Evolutionary conservation across 208 protist genomes (phyloP).

Genomic region (Jaenimonas drosophilae): DNA sequence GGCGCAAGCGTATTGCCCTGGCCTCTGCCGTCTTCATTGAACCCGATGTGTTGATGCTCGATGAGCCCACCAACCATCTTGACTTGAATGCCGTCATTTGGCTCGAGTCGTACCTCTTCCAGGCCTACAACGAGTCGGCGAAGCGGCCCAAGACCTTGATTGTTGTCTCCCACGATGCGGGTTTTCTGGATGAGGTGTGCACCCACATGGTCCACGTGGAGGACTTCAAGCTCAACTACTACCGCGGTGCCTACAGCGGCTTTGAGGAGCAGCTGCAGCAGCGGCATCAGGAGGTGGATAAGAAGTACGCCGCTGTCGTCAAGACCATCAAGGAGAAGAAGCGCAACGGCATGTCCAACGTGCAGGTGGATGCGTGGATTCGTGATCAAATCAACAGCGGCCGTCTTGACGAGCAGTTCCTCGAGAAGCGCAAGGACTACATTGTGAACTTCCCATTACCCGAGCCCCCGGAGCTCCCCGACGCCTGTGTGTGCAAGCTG

Average conservation of each 20-base stretch:
- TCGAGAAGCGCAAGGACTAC: slow-evolving; percentile 85
- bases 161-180: slow-evolving; percentile 95
- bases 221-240: slow-evolving; percentile 85
- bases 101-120: slow-evolving; percentile 88
- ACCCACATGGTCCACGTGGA: slow-evolving; percentile 92
- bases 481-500: slow-evolving; percentile 77
- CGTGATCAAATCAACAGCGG: slow-evolving; percentile 61
- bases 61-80: slow-evolving; percentile 97
- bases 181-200: slow-evolving; percentile 93
- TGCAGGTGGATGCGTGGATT: slow-evolving; percentile 72
- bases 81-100: slow-evolving; percentile 94
- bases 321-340: slow-evolving; percentile 84
- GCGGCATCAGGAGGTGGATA: slow-evolving; percentile 74
- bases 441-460: slow-evolving; percentile 84
- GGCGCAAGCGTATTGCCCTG: slow-evolving; percentile 92
- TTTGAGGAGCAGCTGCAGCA: slow-evolving; percentile 72
- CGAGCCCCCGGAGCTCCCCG: slow-evolving; percentile 60
- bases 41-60: slow-evolving; percentile 93
- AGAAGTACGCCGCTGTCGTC: slow-evolving; percentile 62
- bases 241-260: slow-evolving; percentile 62
- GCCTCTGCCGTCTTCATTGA: slow-evolving; percentile 92
- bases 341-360: slow-evolving; percentile 82
- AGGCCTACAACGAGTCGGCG: slow-evolving; percentile 67
- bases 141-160: slow-evolving; percentile 88
- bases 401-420: slow-evolving; percentile 46